A percentile compares a stretch with the other conserved stretches of the same genome.
phyloP scores from a whole-genome alignment of 768 basidiomycete genomes.

The Suillus plorans region DNA sequence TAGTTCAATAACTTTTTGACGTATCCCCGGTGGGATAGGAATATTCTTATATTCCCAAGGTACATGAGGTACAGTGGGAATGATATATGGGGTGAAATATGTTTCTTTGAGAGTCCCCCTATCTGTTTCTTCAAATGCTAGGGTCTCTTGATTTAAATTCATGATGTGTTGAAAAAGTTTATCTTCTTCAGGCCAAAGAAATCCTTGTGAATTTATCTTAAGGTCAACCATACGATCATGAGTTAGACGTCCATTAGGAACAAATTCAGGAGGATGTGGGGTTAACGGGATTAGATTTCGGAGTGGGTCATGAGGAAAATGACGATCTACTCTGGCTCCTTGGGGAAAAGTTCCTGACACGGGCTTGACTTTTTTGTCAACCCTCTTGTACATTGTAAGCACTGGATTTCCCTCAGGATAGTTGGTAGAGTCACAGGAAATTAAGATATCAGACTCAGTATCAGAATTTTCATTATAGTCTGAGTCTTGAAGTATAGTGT shows the following conservation, averaged over 20 bases:
- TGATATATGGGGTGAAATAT: too few species aligned
- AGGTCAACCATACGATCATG: background rate
- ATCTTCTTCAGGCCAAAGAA: too few species aligned
- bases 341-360: background rate
- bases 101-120: too few species aligned
- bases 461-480: background rate
- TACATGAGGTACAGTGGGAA: too few species aligned
- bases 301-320: background rate
- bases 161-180: too few species aligned
- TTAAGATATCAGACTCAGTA: background rate
- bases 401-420: background rate
- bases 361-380: conserved; percentile 4
- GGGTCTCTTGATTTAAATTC: too few species aligned
- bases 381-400: conserved; percentile 2
- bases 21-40: too few species aligned
- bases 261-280: background rate
- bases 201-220: too few species aligned
- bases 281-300: background rate
- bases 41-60: too few species aligned
- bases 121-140: too few species aligned
- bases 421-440: background rate
- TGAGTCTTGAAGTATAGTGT: background rate
- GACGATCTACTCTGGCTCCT: background rate
- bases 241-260: background rate
- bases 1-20: too few species aligned